These are phyloP conservation scores for Astrocystis sublimbata DNA, from an alignment of 495 filamentous ascomycete genomes.

Conservation along the genomic window DNA sequence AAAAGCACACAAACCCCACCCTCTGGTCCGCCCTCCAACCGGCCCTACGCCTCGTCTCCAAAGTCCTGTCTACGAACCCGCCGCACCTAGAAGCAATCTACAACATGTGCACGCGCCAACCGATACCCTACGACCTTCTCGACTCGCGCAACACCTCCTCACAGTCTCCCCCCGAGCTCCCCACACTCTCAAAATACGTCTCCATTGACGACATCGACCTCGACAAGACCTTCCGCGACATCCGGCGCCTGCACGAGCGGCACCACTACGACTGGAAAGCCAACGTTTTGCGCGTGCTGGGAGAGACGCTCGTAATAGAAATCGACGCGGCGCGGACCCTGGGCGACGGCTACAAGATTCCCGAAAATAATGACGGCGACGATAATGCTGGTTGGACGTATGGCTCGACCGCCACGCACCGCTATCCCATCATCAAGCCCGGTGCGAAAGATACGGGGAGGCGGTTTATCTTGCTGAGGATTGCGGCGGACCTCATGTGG, in stretches of 20 bases:
- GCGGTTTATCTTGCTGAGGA: neutral
- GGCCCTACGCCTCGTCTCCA: constrained; percentile 30
- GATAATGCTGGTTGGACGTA: neutral
- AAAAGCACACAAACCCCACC: constrained; percentile 27
- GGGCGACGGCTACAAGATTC: neutral
- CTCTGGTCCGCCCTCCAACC: constrained; percentile 40
- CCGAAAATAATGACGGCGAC: neutral
- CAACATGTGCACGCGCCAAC: constrained; percentile 25
- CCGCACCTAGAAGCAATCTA: constrained; percentile 23
- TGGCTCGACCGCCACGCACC: neutral
- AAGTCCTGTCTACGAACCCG: constrained; percentile 20
- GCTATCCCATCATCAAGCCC: neutral
- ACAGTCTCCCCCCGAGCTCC: neutral
- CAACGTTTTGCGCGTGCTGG: neutral
- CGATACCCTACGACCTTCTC: no score
- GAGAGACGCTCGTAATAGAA: neutral
- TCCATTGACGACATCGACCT: constrained; percentile 5
- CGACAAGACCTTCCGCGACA: neutral
- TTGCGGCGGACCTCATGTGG: constrained; percentile 36
- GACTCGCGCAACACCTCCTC: no score
- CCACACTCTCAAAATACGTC: constrained; percentile 9
- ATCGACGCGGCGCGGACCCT: constrained; percentile 4
- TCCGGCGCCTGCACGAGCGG: neutral
- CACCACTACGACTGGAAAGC: constrained; percentile 20
- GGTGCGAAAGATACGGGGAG: neutral